A percentile compares a stretch with the other conserved stretches of the same genome.
These are phyloP conservation scores for Ichthyophthirius multifiliis DNA, from an alignment of 169 alveolate genomes.

Conservation along the genomic window DNA sequence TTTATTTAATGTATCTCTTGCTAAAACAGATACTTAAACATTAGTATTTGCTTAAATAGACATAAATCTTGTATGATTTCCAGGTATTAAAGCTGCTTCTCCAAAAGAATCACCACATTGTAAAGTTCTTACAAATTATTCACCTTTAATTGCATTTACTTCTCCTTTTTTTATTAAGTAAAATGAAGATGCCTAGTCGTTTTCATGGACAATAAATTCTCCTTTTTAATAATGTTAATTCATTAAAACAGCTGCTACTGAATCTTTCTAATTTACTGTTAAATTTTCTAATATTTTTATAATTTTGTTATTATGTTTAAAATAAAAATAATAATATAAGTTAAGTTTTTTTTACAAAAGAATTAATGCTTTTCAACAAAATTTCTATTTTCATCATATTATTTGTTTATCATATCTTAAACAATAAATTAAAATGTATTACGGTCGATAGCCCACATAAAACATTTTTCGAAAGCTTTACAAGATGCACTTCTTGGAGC, in stretches of 20 bases:
- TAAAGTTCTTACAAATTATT: constrained; percentile 17
- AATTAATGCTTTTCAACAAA: constrained; percentile 6
- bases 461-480: constrained; percentile 21
- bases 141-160: constrained; percentile 11
- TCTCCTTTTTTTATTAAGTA: constrained; percentile 47
- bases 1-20: constrained; percentile 42
- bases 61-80: constrained; percentile 44
- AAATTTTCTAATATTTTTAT: constrained; percentile 1
- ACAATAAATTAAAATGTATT: constrained; percentile 22
- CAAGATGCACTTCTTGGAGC: constrained; percentile 56
- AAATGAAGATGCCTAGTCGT: constrained; percentile 31
- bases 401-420: constrained; percentile 26
- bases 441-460: constrained; percentile 39
- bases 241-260: constrained; percentile 31
- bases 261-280: constrained; percentile 25
- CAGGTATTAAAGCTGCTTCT: constrained; percentile 35
- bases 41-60: constrained; percentile 41
- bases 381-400: constrained; percentile 25
- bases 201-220: constrained; percentile 37
- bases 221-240: constrained; percentile 12
- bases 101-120: constrained; percentile 32
- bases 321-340: neutral
- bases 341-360: constrained; percentile 4
- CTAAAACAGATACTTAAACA: constrained; percentile 35
- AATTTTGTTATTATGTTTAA: neutral